Conservation (phyloP, 177 flowering plant species). For the Vitis hybrid region DNA sequence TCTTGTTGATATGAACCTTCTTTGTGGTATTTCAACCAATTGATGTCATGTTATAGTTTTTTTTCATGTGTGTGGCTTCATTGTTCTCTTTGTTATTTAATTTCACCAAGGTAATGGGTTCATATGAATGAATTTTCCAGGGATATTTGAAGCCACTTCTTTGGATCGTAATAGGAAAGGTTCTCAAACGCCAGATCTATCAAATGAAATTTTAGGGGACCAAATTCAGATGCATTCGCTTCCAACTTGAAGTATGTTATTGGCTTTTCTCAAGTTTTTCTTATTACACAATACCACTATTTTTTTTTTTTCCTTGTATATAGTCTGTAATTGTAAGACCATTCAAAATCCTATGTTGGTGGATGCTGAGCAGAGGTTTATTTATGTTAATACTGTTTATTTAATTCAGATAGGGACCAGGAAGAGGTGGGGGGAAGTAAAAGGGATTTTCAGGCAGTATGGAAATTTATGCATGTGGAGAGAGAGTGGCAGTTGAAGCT, state of each 20-base stretch:
- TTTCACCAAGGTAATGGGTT: background rate
- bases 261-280: background rate
- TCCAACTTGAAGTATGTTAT: slow-evolving; percentile 51
- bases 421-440: no score
- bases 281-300: background rate
- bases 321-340: no score
- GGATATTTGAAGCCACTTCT: slow-evolving; percentile 88
- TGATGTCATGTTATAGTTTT: no score
- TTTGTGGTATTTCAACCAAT: background rate
- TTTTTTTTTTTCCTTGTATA: no score
- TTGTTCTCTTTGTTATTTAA: background rate
- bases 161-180: slow-evolving; percentile 64
- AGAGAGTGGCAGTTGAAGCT: no score
- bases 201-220: slow-evolving; percentile 50
- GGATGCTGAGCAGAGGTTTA: no score
- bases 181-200: slow-evolving; percentile 41
- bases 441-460: no score
- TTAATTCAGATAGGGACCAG: no score
- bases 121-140: slow-evolving; percentile 31
- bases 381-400: no score
- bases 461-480: no score
- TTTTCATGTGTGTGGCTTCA: background rate
- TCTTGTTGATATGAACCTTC: background rate
- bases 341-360: no score
- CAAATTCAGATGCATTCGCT: slow-evolving; percentile 56